A percentile compares a stretch with the other conserved stretches of the same genome.
Evolutionary conservation across 345 rosid genomes (phyloP).

Genomic region (Syzygium jambos): DNA sequence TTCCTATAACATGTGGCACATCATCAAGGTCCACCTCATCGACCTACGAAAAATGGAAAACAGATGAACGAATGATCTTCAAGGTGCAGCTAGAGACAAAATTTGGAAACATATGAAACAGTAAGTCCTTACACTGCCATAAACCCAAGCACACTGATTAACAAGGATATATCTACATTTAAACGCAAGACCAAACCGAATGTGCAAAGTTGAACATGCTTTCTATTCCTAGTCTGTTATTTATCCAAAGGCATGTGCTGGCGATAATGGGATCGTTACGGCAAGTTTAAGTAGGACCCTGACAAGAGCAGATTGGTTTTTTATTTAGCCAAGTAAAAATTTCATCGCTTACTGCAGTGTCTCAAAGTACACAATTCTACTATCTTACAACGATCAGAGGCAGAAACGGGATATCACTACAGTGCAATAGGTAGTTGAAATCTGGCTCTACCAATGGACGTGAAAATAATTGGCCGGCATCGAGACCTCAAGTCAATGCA

Average conservation of each 20-base stretch:
- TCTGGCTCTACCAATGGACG: neutral
- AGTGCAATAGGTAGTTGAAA: neutral
- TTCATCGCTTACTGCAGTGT: neutral
- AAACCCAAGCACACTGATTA: neutral
- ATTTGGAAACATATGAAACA: neutral
- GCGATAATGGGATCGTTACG: neutral
- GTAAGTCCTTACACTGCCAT: neutral
- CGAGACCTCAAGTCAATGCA: neutral
- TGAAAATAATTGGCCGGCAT: neutral
- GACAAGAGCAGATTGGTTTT: neutral
- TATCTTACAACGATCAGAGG: neutral
- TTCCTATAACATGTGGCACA: conserved; percentile 50
- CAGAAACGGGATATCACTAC: neutral
- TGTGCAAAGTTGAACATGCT: neutral
- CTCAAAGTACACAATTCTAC: neutral
- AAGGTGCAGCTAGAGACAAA: neutral
- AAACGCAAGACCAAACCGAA: neutral
- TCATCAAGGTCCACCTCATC: conserved; percentile 45
- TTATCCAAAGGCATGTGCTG: neutral
- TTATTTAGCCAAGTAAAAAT: neutral
- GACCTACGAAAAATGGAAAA: conserved; percentile 30
- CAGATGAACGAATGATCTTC: neutral
- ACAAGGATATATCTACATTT: neutral
- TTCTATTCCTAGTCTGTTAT: neutral
- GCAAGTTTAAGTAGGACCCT: neutral